These are phyloP conservation scores for Boletus insuetus DNA, from an alignment of 768 basidiomycete genomes.

Conservation along the genomic window DNA sequence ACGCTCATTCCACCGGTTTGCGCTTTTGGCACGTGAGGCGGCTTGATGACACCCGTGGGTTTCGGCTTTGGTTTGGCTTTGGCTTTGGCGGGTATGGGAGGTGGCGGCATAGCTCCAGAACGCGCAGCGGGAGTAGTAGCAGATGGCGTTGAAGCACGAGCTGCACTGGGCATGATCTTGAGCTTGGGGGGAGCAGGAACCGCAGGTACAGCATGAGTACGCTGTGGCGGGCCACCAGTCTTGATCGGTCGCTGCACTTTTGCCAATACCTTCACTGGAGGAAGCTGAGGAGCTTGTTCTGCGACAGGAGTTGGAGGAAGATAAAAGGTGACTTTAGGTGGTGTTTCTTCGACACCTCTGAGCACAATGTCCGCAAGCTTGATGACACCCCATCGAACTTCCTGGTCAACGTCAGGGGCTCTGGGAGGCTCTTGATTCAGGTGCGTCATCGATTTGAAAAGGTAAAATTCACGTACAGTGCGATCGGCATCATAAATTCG, in stretches of 20 bases:
- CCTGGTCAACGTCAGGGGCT: constrained; percentile 73
- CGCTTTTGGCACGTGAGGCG: constrained; percentile 60
- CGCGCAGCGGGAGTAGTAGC: constrained; percentile 7
- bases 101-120: constrained; percentile 26
- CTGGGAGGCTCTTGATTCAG: constrained; percentile 36
- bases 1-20: constrained; percentile 74
- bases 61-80: constrained; percentile 28
- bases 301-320: constrained; percentile 70
- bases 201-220: constrained; percentile 28
- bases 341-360: constrained; percentile 75
- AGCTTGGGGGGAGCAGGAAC: constrained; percentile 50
- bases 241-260: constrained; percentile 39
- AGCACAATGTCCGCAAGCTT: constrained; percentile 90
- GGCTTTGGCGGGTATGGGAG: constrained; percentile 27
- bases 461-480: constrained; percentile 53
- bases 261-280: constrained; percentile 48
- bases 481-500: constrained; percentile 77
- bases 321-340: constrained; percentile 85
- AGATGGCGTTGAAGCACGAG: constrained; percentile 18
- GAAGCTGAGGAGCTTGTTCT: constrained; percentile 57
- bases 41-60: constrained; percentile 29
- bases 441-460: background rate
- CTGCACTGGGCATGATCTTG: constrained; percentile 38
- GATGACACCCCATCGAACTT: constrained; percentile 87
- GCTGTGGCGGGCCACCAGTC: constrained; percentile 32